A percentile compares a stretch with the other conserved stretches of the same genome.
These are phyloP conservation scores for Penicillium bovifimosum DNA, from an alignment of 495 filamentous ascomycete genomes.

Conservation along the genomic window DNA sequence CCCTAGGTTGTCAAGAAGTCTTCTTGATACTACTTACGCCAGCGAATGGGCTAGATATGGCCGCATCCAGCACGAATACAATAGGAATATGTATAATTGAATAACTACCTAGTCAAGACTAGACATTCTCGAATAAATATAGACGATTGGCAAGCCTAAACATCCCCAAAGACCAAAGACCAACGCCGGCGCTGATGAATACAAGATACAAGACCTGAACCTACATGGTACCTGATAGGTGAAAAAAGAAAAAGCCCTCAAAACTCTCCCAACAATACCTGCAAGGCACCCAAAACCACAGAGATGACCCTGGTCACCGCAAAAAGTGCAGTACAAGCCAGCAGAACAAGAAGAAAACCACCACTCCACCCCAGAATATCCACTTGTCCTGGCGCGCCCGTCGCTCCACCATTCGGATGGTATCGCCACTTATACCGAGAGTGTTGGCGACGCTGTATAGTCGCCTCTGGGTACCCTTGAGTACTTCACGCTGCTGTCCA, in stretches of 20 bases:
- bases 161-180: conserved; percentile 24
- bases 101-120: no score
- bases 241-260: neutral
- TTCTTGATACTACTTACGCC: no score
- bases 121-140: neutral
- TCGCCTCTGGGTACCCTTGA: conserved; percentile 87
- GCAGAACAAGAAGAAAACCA: conserved; percentile 89
- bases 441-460: conserved; percentile 94
- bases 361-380: conserved; percentile 88
- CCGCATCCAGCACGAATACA: neutral
- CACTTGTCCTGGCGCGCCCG: conserved; percentile 93
- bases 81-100: neutral
- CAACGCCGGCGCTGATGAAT: conserved; percentile 38
- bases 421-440: conserved; percentile 87
- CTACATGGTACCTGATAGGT: neutral
- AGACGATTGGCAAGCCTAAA: neutral
- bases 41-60: no score
- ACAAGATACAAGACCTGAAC: conserved; percentile 16
- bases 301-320: conserved; percentile 42
- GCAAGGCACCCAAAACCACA: neutral
- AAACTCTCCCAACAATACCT: neutral
- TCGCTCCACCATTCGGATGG: conserved; percentile 90
- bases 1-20: no score
- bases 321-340: conserved; percentile 83
- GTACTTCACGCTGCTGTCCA: conserved; percentile 82